Conservation (phyloP, 2,329 filamentous ascomycete species). For the Hirsutella minnesotensis region DNA sequence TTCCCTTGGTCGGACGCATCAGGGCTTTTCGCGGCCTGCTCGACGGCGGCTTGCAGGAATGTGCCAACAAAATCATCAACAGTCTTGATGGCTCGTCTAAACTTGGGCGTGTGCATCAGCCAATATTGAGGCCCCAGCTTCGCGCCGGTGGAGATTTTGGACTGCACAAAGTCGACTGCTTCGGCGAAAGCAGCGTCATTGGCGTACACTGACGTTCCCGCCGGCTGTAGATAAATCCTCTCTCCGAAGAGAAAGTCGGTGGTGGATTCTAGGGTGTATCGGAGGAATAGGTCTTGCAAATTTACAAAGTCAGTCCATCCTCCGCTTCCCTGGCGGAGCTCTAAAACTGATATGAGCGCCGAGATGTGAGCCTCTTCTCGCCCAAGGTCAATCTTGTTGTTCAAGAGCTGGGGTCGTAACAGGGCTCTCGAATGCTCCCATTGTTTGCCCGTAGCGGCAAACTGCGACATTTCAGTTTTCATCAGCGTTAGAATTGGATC, state of each 20-base stretch:
- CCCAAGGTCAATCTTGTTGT: not conserved
- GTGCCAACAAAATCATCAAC: not conserved
- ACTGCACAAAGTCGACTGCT: not conserved
- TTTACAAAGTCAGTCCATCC: slow-evolving; percentile 43
- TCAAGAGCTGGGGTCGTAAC: not conserved
- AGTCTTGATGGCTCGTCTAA: not conserved
- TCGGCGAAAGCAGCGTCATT: not conserved
- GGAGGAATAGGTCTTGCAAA: slow-evolving; percentile 67
- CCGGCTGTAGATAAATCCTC: not conserved
- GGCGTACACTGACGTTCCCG: not conserved
- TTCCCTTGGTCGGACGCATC: not conserved
- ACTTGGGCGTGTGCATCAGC: not conserved
- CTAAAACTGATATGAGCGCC: not conserved
- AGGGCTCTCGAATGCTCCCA: not conserved
- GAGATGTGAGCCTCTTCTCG: not conserved
- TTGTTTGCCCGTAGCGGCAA: not conserved
- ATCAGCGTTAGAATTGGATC: not conserved
- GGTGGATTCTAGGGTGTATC: slow-evolving; percentile 73
- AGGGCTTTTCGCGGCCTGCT: too few relatives aligned
- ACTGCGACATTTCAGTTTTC: not conserved
- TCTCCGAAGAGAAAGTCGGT: slow-evolving; percentile 75
- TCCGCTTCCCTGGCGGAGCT: slow-evolving; percentile 13
- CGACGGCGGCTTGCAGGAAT: not conserved
- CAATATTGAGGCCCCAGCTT: not conserved
- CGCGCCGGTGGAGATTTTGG: not conserved